Conservation (phyloP, 176 grass and related monocot species). For the Raddia distichophylla region DNA sequence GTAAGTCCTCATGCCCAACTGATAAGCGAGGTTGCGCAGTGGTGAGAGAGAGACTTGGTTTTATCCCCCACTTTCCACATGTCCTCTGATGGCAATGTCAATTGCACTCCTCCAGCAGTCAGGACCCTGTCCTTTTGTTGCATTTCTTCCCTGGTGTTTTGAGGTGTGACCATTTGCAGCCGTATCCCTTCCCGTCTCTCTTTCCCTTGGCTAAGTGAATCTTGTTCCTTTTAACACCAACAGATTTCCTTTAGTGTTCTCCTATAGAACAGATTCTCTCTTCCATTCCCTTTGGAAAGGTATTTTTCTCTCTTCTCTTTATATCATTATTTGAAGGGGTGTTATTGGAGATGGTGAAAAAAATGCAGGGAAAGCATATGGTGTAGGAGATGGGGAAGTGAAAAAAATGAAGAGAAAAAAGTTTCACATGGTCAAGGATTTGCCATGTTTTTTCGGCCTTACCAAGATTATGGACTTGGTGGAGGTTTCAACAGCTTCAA, state of each 20-base stretch:
- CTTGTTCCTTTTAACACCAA: no score
- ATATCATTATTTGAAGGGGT: no score
- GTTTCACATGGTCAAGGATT: background rate
- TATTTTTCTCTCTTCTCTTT: no score
- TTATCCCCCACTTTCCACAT: background rate
- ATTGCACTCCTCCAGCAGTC: background rate
- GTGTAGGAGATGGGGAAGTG: no score
- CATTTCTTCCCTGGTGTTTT: background rate
- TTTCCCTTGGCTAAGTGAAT: no score
- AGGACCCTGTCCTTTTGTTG: background rate
- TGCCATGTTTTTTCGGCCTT: background rate
- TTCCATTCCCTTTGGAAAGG: no score
- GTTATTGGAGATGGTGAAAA: no score
- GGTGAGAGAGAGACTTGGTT: background rate
- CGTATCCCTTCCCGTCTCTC: no score
- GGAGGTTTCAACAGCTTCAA: conserved; percentile 18
- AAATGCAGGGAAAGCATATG: no score
- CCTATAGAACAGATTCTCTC: no score
- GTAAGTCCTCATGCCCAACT: background rate
- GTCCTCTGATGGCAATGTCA: background rate
- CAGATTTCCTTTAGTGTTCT: no score
- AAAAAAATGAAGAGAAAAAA: no score
- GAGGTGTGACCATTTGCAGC: background rate
- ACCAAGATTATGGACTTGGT: background rate
- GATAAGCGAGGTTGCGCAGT: background rate